These are phyloP conservation scores for Eucalyptus lansdowneana DNA, from an alignment of 345 rosid species.

Conservation along the genomic window DNA sequence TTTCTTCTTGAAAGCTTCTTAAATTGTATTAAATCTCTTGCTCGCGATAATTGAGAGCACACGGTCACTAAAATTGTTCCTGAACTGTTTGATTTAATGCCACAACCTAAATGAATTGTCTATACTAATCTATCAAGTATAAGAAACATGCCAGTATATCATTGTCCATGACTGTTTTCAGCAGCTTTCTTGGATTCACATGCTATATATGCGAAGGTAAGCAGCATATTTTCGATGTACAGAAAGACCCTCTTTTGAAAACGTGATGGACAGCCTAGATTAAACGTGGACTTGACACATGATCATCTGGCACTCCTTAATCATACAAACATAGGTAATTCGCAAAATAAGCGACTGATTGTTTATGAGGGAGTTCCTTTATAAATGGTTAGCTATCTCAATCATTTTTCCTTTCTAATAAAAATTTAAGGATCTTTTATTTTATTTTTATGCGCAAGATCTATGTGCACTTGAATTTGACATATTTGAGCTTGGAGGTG, in stretches of 20 bases:
- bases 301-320: neutral
- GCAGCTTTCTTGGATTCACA: neutral
- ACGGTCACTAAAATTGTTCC: neutral
- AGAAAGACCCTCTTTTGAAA: neutral
- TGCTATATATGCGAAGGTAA: neutral
- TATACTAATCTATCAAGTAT: neutral
- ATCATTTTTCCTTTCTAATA: neutral
- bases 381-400: neutral
- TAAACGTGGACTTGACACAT: neutral
- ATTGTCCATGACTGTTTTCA: neutral
- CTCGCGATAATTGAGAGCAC: neutral
- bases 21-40: neutral
- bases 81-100: neutral
- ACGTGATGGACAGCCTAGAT: neutral
- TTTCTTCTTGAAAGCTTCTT: neutral
- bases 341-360: neutral
- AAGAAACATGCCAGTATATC: neutral
- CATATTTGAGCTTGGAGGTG: too few relatives aligned
- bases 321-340: neutral
- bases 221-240: neutral
- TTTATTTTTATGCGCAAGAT: too few relatives aligned
- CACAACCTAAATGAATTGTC: neutral
- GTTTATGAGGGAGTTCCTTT: neutral
- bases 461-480: accelerated
- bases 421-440: neutral